Conservation (phyloP, 1,284 basidiomycete genomes). For the Microbotryum lychnidis-dioicae region DNA sequence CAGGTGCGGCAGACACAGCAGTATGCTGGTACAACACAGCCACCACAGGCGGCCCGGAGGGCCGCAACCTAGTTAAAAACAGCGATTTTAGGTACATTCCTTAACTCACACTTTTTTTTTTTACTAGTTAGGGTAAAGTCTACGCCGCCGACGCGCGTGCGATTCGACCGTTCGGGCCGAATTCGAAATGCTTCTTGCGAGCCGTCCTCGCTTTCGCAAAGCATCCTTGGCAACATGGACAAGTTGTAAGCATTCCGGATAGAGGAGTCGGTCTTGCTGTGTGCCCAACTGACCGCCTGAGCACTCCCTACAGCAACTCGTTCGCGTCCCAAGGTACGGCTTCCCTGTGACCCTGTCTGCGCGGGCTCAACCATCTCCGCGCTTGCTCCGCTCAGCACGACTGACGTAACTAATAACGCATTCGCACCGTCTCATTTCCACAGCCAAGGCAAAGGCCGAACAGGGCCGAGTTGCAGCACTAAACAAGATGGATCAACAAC, state of each 20-base stretch:
- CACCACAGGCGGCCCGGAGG: no score
- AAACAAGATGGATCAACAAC: constrained; percentile 14
- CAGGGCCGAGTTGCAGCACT: constrained; percentile 12
- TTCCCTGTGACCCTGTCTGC: not conserved
- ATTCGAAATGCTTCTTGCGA: no score
- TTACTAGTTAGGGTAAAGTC: no score
- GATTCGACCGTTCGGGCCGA: no score
- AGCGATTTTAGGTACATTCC: no score
- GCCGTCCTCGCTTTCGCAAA: not conserved
- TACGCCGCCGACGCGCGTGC: no score
- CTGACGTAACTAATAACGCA: not conserved
- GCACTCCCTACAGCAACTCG: constrained; percentile 5
- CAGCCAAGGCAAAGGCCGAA: constrained; percentile 20
- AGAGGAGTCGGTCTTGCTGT: not conserved
- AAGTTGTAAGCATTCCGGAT: constrained; percentile 6
- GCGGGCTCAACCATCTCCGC: not conserved
- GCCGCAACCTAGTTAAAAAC: no score
- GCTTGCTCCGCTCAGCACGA: not conserved
- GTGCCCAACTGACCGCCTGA: not conserved
- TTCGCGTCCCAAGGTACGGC: constrained; percentile 16
- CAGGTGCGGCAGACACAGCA: no score
- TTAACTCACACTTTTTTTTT: no score
- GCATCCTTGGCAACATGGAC: constrained; percentile 6
- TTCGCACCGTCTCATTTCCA: not conserved
- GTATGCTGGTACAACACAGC: no score